Percentiles rank a stretch among this genome's conserved stretches.
Conservation (phyloP, 306 rosid genomes). For the Luffa aegyptiaca region DNA sequence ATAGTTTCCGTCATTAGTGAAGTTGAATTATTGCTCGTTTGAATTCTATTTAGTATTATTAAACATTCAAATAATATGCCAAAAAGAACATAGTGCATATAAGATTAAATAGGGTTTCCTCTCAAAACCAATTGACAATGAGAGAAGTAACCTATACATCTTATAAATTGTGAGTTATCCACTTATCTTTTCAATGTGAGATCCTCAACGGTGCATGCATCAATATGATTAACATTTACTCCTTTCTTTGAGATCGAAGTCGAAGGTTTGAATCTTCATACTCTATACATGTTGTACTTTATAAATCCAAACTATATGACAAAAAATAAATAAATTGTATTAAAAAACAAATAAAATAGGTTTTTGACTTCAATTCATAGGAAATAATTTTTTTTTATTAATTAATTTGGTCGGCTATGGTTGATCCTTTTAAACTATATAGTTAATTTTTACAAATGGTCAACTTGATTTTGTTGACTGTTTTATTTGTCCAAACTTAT, state of each 20-base stretch:
- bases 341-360: background rate
- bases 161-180: too few species aligned
- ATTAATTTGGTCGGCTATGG: background rate
- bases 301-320: background rate
- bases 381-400: background rate
- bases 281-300: too few species aligned
- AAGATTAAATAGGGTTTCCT: too few species aligned
- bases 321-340: background rate
- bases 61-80: background rate
- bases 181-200: too few species aligned
- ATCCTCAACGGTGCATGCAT: too few species aligned
- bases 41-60: background rate
- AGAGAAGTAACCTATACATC: too few species aligned
- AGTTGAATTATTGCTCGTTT: too few species aligned
- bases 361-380: background rate
- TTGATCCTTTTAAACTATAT: background rate
- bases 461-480: background rate
- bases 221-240: too few species aligned
- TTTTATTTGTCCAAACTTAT: background rate
- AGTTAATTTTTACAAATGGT: background rate
- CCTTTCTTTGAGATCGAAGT: too few species aligned
- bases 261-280: too few species aligned
- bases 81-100: background rate
- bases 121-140: too few species aligned
- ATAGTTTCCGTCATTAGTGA: too few species aligned